Evolutionary conservation across 2,329 filamentous ascomycete genomes (phyloP).

Genomic region (Diaporthe longicolla): DNA sequence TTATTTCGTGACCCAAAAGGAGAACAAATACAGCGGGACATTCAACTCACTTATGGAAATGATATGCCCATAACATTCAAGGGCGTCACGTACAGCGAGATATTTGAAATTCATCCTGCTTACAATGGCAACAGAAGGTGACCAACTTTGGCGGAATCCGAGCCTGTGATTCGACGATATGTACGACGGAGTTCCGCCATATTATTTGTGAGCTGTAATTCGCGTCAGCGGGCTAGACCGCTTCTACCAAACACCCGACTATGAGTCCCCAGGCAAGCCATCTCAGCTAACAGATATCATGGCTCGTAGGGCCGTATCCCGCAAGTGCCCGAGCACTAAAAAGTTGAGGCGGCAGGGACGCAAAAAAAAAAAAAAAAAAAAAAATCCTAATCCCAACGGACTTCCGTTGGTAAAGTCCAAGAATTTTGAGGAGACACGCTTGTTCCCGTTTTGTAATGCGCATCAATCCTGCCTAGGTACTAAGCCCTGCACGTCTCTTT

Average conservation of each 20-base stretch:
- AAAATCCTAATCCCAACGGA: neutral
- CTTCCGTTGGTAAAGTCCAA: neutral
- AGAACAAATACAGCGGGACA: no score
- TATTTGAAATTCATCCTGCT: neutral
- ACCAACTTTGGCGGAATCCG: neutral
- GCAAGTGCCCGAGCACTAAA: neutral
- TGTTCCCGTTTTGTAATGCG: neutral
- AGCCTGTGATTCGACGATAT: slow-evolving; percentile 15
- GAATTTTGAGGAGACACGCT: neutral
- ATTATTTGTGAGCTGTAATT: neutral
- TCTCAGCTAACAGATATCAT: neutral
- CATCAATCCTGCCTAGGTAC: neutral
- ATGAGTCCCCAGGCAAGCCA: neutral
- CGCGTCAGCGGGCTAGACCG: slow-evolving; percentile 13
- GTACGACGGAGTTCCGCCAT: slow-evolving; percentile 11
- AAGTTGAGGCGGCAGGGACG: neutral
- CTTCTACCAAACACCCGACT: neutral
- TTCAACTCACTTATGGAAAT: neutral
- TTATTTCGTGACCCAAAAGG: no score
- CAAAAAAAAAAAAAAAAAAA: neutral
- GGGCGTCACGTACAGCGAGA: neutral
- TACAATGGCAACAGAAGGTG: neutral
- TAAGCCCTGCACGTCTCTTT: neutral
- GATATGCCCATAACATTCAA: no score
- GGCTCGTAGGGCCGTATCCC: neutral